Base-by-base conservation (phyloP, 164 flowering plant genomes). In the Cinnamomum chago region DNA sequence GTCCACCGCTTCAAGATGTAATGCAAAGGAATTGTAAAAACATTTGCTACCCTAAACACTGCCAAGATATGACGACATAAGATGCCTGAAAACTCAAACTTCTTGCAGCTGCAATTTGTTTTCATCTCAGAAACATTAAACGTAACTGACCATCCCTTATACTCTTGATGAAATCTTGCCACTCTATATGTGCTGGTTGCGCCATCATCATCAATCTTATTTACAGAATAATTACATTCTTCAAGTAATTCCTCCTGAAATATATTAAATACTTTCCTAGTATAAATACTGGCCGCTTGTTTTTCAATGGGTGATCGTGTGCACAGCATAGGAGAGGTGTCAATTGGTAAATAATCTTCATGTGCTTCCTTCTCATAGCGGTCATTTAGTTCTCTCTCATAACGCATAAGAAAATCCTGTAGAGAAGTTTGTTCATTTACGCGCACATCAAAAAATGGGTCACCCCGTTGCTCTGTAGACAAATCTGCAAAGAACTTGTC, bases 1-100 rank as follows among this genome's bases (percentile, higher is more conserved):
- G 76, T 74, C 69, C 67, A 74, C 62, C 76, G 60, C 51, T 74
- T 74, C 64, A 74, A 74, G 17, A 74, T 74, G 47, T 74, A 74
- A 35, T 74, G 70, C 25, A 70, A 66, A 15, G 76, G 76, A 17
- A 74, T 14, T 9, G 13, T 52, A 22, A 50, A 30, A 50, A 74
- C 40, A 51, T 66, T 65, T 28, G 55, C 40, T 28, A 27, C 69
- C n/a, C 47, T 52, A 30, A 74, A 74, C 23, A 74, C 76, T 15
- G 70, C 65, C 40, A 74, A 66, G 51, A 74, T 50, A 74, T 74
- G 76, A 22, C 70, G 52, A 66, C 76, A 74, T n/a, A 67, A 62
- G 27, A 74, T 65, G n/a, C 76, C 76, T 12, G 70, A 66, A 66
- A 67, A 66, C 71, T 74, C 76, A 74, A 74, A 74, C 35, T 33